These are phyloP conservation scores for Lyophyllum shimeji DNA, from an alignment of 768 basidiomycete genomes.

Conservation along the genomic window DNA sequence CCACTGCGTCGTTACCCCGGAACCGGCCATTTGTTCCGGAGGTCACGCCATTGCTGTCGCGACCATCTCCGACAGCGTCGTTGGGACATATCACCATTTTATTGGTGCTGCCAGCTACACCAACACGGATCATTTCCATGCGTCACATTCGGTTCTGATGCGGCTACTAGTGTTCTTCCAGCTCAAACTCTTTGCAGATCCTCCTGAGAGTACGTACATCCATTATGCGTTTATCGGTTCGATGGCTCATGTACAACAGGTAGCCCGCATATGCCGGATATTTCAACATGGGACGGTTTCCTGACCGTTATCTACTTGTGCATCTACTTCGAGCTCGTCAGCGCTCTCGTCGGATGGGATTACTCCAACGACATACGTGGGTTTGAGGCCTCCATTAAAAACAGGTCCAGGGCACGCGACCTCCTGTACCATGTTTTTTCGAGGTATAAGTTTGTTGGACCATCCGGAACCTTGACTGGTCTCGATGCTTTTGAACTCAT, in stretches of 20 bases:
- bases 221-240: background rate
- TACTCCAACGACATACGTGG: background rate
- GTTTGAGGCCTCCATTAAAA: background rate
- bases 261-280: background rate
- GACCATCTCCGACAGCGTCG: background rate
- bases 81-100: background rate
- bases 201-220: background rate
- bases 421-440: background rate
- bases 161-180: background rate
- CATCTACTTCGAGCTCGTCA: background rate
- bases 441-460: background rate
- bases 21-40: background rate
- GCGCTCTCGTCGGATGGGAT: background rate
- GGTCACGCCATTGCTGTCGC: background rate
- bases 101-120: background rate
- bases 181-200: background rate
- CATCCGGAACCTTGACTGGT: background rate
- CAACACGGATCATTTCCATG: background rate
- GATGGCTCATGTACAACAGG: too few relatives aligned
- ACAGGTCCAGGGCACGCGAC: background rate
- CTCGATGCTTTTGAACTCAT: background rate
- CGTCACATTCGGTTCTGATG: background rate
- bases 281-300: background rate
- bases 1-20: background rate
- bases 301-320: background rate